These are phyloP conservation scores for Exserohilum rostratum DNA, from an alignment of 2,329 filamentous ascomycete genomes.

Conservation along the genomic window DNA sequence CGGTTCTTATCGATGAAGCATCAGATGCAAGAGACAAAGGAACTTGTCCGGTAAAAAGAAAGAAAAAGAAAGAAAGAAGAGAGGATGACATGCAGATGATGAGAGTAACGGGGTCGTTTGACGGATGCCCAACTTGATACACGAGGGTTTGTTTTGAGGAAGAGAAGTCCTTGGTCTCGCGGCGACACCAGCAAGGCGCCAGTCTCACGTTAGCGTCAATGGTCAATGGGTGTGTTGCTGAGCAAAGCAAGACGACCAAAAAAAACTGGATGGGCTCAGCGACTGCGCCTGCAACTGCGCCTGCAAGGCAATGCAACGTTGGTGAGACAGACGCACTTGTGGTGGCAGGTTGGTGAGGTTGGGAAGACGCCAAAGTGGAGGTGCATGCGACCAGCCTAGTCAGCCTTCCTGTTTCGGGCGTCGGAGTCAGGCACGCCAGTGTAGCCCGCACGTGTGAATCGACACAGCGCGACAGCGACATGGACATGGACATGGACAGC, in stretches of 20 bases:
- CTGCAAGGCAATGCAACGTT: conserved; percentile 2
- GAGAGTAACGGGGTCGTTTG: neutral
- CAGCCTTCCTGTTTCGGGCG: neutral
- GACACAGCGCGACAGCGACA: no score
- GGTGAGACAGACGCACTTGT: neutral
- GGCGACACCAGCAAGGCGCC: no score
- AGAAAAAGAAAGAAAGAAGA: neutral
- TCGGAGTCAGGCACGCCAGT: no score
- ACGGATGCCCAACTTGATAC: no score
- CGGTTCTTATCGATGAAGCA: neutral
- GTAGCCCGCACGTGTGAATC: no score
- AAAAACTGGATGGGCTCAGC: neutral
- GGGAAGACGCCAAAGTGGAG: neutral
- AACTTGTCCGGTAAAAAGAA: neutral
- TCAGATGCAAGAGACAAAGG: neutral
- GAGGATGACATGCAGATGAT: neutral
- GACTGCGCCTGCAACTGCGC: neutral
- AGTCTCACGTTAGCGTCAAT: no score
- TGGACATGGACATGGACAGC: no score
- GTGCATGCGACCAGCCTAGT: neutral
- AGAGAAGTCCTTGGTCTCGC: no score
- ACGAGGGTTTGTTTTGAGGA: neutral
- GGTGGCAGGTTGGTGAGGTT: conserved; percentile 1
- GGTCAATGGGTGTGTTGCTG: neutral
- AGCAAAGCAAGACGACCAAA: neutral